Evolutionary conservation across 176 grass and related monocot species (phyloP), one percentile per base, ranked within the genome.

Genomic region (Dactylis glomerata): DNA sequence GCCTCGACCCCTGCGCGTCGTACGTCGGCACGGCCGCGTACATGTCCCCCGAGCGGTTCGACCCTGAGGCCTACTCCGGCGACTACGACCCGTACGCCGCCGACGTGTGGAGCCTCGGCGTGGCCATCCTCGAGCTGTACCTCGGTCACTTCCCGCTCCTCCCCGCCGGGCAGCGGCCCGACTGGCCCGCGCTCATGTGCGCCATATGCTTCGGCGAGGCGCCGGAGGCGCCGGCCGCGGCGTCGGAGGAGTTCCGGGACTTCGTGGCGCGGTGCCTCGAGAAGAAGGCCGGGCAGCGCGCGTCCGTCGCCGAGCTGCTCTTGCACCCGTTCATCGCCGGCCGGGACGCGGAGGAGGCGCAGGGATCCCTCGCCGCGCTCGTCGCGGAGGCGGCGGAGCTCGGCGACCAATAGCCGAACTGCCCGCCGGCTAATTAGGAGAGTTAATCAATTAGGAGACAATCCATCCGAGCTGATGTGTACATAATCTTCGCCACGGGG

Each of bases 71-170:
- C 1, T 88, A 92, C 76, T 79, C 87, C 16, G 94, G 94, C 32
- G 89, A 97, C 73, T 97, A 97, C 87, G 94, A 97, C 77, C 94
- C 94, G 12, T 97, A 94, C 81, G 94, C 94, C 31, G 94, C 94
- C 12, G 94, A 97, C 59, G 92, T 97, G 47, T 97, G 92, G 94
- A 94, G 89, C 73, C 88, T 97, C 10, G 94, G 94, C 0, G 75
- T 97, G 2, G 92, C 86, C 5, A 86, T 94, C 45, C 88, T 97
- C 22, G 94, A 97, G 82, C 79, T 97, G 14, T 90, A 92, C 86
- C 84, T 90, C 12, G 95, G 92, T 3, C 89, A 97, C 84, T 97
- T 97, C 88, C 95, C 95, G 31, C 88, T 97, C 55, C 87, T 97
- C 10, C 95, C 92, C 9, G 92, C 56, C 31, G 95, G 95, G 17